Percentiles rank a stretch among this genome's conserved stretches.
Conservation (phyloP, 2,329 filamentous ascomycete species). For the Diaporthe citriasiana region DNA sequence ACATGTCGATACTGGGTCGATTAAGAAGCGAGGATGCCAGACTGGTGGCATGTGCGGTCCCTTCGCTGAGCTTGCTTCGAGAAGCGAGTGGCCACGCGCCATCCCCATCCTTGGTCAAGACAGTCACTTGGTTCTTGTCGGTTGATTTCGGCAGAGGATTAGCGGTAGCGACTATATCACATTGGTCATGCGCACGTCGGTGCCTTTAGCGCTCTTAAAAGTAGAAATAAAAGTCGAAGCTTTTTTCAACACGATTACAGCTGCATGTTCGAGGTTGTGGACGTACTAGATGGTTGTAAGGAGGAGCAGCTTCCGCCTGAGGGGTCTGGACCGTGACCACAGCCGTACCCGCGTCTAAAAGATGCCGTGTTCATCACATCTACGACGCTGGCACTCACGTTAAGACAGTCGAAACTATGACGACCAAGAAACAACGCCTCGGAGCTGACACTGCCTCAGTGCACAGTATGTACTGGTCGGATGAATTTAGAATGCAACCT, state of each 20-base stretch:
- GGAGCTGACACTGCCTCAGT: neutral
- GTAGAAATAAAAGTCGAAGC: constrained; percentile 11
- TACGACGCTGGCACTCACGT: too few species aligned
- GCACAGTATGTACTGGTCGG: constrained; percentile 36
- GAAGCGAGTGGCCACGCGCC: neutral
- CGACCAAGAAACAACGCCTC: too few species aligned
- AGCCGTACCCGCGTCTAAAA: neutral
- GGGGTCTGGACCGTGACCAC: neutral
- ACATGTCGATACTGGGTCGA: too few species aligned
- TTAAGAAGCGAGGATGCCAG: neutral
- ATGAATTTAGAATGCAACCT: constrained; percentile 22
- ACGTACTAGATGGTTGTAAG: neutral
- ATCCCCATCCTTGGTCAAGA: neutral
- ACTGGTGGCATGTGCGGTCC: neutral
- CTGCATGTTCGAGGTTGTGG: neutral
- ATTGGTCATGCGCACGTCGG: neutral
- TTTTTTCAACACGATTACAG: neutral
- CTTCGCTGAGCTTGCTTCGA: too few species aligned
- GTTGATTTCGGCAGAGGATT: neutral
- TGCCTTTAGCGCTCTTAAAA: neutral
- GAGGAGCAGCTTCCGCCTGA: neutral
- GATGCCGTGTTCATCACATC: neutral
- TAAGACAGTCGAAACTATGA: neutral
- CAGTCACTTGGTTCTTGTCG: neutral
- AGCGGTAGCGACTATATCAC: neutral